Conservation (phyloP, 352 stramenopile species). For the Thraustochytrium striatum region DNA sequence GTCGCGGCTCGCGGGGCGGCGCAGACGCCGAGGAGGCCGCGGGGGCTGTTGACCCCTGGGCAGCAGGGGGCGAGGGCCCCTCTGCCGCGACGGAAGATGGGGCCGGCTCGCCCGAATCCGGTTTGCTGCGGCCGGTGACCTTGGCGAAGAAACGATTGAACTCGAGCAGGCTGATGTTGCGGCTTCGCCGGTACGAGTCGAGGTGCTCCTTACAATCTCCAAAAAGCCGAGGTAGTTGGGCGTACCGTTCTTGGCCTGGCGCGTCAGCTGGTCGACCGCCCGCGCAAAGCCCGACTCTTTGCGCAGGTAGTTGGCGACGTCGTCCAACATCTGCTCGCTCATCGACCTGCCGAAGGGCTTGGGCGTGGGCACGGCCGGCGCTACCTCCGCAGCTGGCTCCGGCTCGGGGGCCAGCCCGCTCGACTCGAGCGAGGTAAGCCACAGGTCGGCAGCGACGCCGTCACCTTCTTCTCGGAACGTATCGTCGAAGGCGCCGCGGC, state of each 20-base stretch:
- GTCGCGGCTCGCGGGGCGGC: not conserved
- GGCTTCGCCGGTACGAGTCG: constrained; percentile 30
- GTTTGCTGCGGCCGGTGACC: not conserved
- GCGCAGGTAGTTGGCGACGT: constrained; percentile 10
- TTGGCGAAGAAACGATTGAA: constrained; percentile 37
- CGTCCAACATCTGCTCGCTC: constrained; percentile 44
- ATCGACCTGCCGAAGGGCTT: constrained; percentile 6
- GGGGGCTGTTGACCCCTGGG: not conserved
- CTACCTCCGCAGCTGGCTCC: not conserved
- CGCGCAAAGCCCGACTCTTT: constrained; percentile 12
- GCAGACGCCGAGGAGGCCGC: not conserved
- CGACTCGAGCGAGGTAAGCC: too few relatives aligned
- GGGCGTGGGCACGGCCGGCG: not conserved
- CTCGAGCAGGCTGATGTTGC: constrained; percentile 18
- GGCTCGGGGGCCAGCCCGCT: too few relatives aligned
- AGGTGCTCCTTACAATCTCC: constrained; percentile 14
- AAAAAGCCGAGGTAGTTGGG: constrained; percentile 24
- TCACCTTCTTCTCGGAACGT: too few relatives aligned
- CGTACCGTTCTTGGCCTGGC: constrained; percentile 28
- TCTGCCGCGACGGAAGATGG: not conserved
- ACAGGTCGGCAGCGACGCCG: too few relatives aligned
- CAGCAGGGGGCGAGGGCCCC: not conserved
- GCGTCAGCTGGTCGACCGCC: constrained; percentile 14
- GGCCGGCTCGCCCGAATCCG: not conserved
- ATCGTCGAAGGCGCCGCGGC: too few relatives aligned